These are phyloP conservation scores for Tuber indicum DNA, from an alignment of 495 filamentous ascomycete genomes.

Conservation along the genomic window DNA sequence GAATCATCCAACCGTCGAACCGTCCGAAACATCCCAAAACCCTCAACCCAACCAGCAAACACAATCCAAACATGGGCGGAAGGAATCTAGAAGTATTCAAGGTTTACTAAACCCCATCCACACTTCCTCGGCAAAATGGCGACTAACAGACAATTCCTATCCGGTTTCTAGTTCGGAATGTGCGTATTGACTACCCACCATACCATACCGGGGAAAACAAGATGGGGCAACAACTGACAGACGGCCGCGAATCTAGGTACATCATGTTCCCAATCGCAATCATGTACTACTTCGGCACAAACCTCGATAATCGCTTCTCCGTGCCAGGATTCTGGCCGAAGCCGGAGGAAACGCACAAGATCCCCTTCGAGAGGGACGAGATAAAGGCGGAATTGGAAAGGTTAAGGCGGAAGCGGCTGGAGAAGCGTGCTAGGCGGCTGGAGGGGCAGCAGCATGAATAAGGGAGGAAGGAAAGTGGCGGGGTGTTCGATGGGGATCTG, in stretches of 20 bases:
- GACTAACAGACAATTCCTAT: conserved; percentile 14
- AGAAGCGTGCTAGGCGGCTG: conserved; percentile 48
- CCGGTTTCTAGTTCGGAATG: conserved; percentile 32
- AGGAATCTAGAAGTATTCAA: conserved; percentile 96
- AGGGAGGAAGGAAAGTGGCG: not conserved
- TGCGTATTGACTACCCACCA: conserved; percentile 15
- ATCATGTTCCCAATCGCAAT: conserved; percentile 96
- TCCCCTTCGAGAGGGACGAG: conserved; percentile 84
- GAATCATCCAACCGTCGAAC: not conserved
- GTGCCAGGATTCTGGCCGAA: conserved; percentile 93
- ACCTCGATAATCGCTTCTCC: conserved; percentile 83
- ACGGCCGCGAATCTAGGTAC: conserved; percentile 55
- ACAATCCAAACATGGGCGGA: conserved; percentile 58
- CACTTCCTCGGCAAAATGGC: not conserved
- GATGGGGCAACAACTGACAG: conserved; percentile 2
- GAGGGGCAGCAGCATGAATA: conserved; percentile 22
- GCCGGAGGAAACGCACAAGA: conserved; percentile 73
- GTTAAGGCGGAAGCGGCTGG: conserved; percentile 58
- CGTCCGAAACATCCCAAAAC: not conserved
- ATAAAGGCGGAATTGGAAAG: conserved; percentile 69
- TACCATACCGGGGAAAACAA: not conserved
- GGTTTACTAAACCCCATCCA: conserved; percentile 46
- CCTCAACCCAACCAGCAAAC: not conserved
- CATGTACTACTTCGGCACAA: conserved; percentile 99
- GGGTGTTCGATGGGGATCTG: not conserved